Conservation (phyloP, 352 stramenopile genomes). For the Pythium periplocum region DNA sequence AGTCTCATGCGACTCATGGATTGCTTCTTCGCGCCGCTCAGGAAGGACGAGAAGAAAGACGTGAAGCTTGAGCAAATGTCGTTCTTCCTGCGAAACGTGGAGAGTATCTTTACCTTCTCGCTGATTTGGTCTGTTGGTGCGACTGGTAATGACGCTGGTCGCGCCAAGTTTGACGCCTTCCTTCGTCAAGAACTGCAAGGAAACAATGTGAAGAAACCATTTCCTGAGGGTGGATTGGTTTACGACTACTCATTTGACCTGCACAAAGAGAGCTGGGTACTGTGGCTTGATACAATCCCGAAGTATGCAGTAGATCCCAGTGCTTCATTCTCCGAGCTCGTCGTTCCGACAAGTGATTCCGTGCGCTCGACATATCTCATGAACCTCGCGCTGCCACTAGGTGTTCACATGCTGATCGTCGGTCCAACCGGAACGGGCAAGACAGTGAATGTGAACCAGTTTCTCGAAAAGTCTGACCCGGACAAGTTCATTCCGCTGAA, state of each 20-base stretch:
- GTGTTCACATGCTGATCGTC: constrained; percentile 91
- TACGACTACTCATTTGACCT: constrained; percentile 92
- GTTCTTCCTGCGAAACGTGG: constrained; percentile 72
- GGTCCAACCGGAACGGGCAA: constrained; percentile 93
- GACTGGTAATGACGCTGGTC: constrained; percentile 84
- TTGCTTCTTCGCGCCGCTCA: constrained; percentile 84
- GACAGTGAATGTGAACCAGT: constrained; percentile 92
- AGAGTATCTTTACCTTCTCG: constrained; percentile 91
- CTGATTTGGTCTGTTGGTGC: constrained; percentile 90
- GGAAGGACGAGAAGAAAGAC: constrained; percentile 85
- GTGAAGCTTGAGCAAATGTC: constrained; percentile 57
- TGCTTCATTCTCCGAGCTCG: constrained; percentile 87
- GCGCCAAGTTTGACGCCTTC: constrained; percentile 83
- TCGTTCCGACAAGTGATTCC: constrained; percentile 92
- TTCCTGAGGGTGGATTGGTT: constrained; percentile 62
- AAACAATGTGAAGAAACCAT: constrained; percentile 42
- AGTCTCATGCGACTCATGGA: constrained; percentile 90
- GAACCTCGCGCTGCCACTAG: constrained; percentile 73
- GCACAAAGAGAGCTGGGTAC: constrained; percentile 72
- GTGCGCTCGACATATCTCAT: constrained; percentile 92
- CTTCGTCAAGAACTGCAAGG: constrained; percentile 77
- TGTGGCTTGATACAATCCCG: constrained; percentile 89
- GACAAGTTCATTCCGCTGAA: constrained; percentile 91
- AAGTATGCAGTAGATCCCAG: constrained; percentile 68
- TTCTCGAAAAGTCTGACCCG: constrained; percentile 82